phyloP scores from a whole-genome alignment of 2,329 filamentous ascomycete species.

The Epichloe sibirici region DNA sequence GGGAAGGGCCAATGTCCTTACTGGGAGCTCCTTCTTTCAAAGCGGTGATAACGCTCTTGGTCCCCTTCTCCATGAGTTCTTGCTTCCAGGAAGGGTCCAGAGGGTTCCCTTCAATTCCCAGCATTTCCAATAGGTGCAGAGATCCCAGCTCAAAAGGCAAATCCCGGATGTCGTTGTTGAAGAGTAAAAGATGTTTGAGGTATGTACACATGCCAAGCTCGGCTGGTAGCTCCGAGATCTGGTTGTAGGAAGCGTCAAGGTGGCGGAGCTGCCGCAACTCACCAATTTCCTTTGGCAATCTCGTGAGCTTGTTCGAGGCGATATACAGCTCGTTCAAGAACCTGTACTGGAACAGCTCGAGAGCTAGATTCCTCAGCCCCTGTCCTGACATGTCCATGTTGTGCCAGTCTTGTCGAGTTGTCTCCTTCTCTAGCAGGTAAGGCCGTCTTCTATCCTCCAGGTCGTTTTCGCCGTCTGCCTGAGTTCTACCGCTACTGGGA shows the following conservation, averaged over 20 bases:
- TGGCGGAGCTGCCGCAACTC: slow-evolving; percentile 68
- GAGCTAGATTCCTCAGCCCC: slow-evolving; percentile 70
- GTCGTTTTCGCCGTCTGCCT: slow-evolving; percentile 40
- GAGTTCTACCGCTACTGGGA: slow-evolving; percentile 34
- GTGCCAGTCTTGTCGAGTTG: slow-evolving; percentile 74
- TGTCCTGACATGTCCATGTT: slow-evolving; percentile 95
- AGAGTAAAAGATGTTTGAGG: slow-evolving; percentile 71
- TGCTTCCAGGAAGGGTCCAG: slow-evolving; percentile 64
- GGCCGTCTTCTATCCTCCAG: slow-evolving; percentile 45
- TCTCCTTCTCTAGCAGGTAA: slow-evolving; percentile 52
- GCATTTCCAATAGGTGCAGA: slow-evolving; percentile 73
- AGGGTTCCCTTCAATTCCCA: slow-evolving; percentile 89
- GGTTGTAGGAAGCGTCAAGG: slow-evolving; percentile 82
- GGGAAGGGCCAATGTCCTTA: slow-evolving; percentile 32
- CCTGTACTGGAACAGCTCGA: slow-evolving; percentile 70
- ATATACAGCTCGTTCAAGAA: slow-evolving; percentile 90
- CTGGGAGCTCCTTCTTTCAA: slow-evolving; percentile 76
- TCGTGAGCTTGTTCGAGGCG: slow-evolving; percentile 78
- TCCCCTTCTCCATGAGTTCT: slow-evolving; percentile 77
- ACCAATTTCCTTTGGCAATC: slow-evolving; percentile 71
- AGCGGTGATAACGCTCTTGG: slow-evolving; percentile 68
- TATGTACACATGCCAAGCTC: slow-evolving; percentile 97
- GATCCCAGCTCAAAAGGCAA: slow-evolving; percentile 82
- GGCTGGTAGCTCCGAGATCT: slow-evolving; percentile 66
- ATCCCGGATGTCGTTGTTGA: slow-evolving; percentile 77